Base-by-base conservation (phyloP, 208 protist species). In the Crithidia brevicula region DNA sequence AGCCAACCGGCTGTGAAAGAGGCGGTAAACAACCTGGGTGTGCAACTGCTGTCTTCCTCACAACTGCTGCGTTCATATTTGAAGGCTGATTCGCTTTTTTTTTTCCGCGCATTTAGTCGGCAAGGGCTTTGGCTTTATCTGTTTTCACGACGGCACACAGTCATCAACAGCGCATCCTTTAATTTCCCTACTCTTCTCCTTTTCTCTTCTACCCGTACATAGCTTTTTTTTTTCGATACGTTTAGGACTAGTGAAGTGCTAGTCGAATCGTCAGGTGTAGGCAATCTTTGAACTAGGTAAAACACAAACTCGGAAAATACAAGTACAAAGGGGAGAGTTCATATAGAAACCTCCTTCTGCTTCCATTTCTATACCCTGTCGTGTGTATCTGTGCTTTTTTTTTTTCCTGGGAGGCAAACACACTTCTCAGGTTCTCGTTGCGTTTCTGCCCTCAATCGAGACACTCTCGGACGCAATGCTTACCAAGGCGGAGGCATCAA, bases 401-500 rank as follows among this genome's bases (percentile, higher is more conserved):
- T 3, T 33, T 4, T 62, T 3, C 2, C 34, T 36, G 23, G 62
- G 7, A 67, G n/a, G 9, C 42, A 23, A 28, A n/a, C 33, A n/a
- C 30, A 2, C 49, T 34, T 33, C 20, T 46, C 53, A 11, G 15
- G 11, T 16, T 49, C 11, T 57, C 11, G 9, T n/a, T 27, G 23
- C 3, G 30, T 43, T 16, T n/a, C 23, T 46, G 25, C 56, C 20
- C 18, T 15, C 45, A n/a, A 58, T 18, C 50, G 53, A 43, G 20
- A 16, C 56, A 15, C 57, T 71, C 3, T 11, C 13, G 18, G 13
- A 23, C 45, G 62, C 50, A 18, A 79, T 86, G 79, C 69, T 85
- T 34, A 84, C 77, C n/a, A 88, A 79, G 46, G 79, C 71, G 20
- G 91, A 94, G n/a, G 75, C 78, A 31, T 72, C 72, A 16, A 77